phyloP scores from a whole-genome alignment of 345 rosid species.

The Theobroma cacao region DNA sequence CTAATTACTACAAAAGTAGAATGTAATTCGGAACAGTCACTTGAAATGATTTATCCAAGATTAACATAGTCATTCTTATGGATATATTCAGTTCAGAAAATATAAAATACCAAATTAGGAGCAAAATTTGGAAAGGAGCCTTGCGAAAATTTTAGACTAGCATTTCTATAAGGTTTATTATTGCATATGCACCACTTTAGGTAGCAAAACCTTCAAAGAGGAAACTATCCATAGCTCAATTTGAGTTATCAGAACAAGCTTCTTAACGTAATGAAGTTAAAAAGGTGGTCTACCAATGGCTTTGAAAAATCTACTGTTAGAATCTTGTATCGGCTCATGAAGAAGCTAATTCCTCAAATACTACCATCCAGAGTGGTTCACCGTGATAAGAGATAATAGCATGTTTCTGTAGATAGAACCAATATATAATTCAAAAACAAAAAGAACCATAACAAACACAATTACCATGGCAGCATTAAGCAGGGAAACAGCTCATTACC shows the following conservation, averaged over 20 bases:
- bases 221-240: neutral
- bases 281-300: neutral
- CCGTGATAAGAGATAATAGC: neutral
- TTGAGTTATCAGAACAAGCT: neutral
- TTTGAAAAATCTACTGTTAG: neutral
- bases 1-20: neutral
- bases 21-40: neutral
- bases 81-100: neutral
- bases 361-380: neutral
- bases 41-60: slow-evolving; percentile 2
- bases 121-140: neutral
- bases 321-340: neutral
- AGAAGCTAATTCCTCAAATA: neutral
- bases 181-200: neutral
- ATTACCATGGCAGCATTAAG: neutral
- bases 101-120: neutral
- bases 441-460: neutral
- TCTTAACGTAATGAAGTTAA: neutral
- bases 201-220: neutral
- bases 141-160: neutral
- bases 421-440: neutral
- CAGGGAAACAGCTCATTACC: slow-evolving; percentile 38
- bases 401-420: neutral
- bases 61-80: neutral
- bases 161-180: neutral